Percentiles rank a stretch among this genome's conserved stretches.
These are phyloP conservation scores for Penicillium coprophilum DNA, from an alignment of 495 filamentous ascomycete genomes.

Conservation along the genomic window DNA sequence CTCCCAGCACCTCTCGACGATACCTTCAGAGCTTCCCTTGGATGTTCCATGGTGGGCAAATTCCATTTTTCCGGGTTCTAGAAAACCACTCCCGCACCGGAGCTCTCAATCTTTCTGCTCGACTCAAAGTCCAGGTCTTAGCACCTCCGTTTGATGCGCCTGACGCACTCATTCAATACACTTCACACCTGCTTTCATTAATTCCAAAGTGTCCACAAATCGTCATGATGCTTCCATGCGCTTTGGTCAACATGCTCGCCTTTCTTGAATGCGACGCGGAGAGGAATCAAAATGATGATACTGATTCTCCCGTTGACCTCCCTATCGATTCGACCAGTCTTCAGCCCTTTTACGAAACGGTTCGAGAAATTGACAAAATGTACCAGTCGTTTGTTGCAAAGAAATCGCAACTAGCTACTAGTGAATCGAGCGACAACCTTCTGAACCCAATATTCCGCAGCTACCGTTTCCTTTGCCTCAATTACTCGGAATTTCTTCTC, in stretches of 20 bases:
- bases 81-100: conserved; percentile 26
- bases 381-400: conserved; percentile 41
- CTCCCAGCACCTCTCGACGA: conserved; percentile 28
- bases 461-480: conserved; percentile 28
- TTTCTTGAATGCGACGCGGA: neutral
- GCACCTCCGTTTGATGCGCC: conserved; percentile 27
- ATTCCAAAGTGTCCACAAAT: neutral
- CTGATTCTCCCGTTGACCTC: conserved; percentile 14
- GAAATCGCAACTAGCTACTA: conserved; percentile 40
- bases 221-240: neutral
- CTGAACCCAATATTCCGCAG: conserved; percentile 27
- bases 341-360: conserved; percentile 28
- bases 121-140: conserved; percentile 31
- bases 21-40: conserved; percentile 35
- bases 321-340: conserved; percentile 20
- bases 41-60: conserved; percentile 29
- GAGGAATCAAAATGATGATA: neutral
- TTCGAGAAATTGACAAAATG: conserved; percentile 32
- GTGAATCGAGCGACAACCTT: conserved; percentile 37
- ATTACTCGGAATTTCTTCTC: conserved; percentile 23
- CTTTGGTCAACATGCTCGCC: neutral
- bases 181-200: neutral
- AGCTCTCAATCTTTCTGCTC: conserved; percentile 24
- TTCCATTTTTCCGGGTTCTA: conserved; percentile 36
- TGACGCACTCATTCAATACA: conserved; percentile 1